These are phyloP conservation scores for Ploettnerulaceae sp. DNA, from an alignment of 2,329 filamentous ascomycete species.

Conservation along the genomic window DNA sequence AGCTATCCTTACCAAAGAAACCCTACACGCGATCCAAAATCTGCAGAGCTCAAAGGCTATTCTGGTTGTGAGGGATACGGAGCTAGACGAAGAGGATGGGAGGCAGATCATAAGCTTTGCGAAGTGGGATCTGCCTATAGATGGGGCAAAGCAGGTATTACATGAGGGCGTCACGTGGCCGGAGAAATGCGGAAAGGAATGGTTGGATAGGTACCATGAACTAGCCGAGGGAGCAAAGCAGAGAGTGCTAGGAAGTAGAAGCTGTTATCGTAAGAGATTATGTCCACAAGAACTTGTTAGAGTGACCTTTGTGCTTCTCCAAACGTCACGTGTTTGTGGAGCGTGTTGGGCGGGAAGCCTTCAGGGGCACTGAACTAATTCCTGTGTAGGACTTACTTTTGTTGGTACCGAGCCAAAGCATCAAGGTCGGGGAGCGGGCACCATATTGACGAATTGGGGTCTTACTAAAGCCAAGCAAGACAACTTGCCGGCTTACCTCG, in stretches of 20 bases:
- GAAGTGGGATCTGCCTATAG: conserved; percentile 28
- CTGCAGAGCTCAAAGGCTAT: conserved; percentile 17
- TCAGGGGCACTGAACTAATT: background rate
- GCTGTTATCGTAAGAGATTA: conserved; percentile 28
- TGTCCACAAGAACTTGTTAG: background rate
- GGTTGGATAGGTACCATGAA: conserved; percentile 22
- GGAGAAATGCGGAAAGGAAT: conserved; percentile 17
- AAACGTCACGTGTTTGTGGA: background rate
- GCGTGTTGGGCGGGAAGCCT: background rate
- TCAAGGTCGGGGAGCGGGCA: conserved; percentile 26
- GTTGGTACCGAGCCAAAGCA: conserved; percentile 24
- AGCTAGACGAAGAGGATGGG: conserved; percentile 1
- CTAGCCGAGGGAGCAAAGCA: conserved; percentile 21
- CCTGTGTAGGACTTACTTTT: conserved; percentile 26
- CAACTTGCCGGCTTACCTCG: conserved; percentile 25
- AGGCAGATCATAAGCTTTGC: conserved; percentile 27
- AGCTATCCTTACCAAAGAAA: conserved; percentile 21
- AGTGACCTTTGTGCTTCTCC: background rate
- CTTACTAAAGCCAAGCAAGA: conserved; percentile 20
- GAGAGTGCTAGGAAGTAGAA: conserved; percentile 20
- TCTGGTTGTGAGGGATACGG: conserved; percentile 24
- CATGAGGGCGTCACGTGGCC: conserved; percentile 18
- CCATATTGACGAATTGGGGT: conserved; percentile 27
- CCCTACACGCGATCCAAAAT: conserved; percentile 14
- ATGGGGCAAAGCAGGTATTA: background rate